Evolutionary conservation across 1,139 yeast genomes (phyloP).

Genomic region (Pichia kudriavzevii): DNA sequence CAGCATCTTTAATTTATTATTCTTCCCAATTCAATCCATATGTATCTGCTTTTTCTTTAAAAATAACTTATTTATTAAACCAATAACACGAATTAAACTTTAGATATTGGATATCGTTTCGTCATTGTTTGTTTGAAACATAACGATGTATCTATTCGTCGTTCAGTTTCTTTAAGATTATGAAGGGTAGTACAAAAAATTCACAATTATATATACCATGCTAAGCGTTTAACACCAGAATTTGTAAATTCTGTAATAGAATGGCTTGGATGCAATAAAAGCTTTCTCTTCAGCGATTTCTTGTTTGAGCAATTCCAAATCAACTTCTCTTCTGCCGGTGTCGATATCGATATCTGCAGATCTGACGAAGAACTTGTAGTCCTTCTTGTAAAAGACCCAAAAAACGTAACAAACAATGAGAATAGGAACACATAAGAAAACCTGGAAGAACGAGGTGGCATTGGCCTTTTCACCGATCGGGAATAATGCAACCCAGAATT

Average conservation of each 20-base stretch:
- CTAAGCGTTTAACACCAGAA: conserved; percentile 46
- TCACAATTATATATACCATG: background rate
- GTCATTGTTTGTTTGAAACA: no score
- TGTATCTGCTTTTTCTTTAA: conserved; percentile 1
- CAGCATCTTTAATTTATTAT: background rate
- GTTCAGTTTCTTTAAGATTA: no score
- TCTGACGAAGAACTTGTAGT: conserved; percentile 41
- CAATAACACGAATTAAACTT: background rate
- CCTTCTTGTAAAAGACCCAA: conserved; percentile 50
- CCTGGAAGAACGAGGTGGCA: conserved; percentile 52
- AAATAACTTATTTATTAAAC: background rate
- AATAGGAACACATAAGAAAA: conserved; percentile 58
- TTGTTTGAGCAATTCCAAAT: conserved; percentile 56
- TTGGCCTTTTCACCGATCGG: conserved; percentile 53
- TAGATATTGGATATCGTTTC: no score
- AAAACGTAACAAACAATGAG: conserved; percentile 47
- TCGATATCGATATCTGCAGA: conserved; percentile 55
- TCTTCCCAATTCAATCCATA: background rate
- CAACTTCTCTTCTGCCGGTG: conserved; percentile 63
- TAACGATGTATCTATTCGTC: no score
- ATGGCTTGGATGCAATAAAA: conserved; percentile 42
- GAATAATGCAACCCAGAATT: conserved; percentile 64
- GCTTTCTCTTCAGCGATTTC: conserved; percentile 59
- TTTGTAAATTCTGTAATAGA: conserved; percentile 42
- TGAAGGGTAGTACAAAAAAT: conserved; percentile 1